Percentiles rank a stretch among this genome's conserved stretches.
These are phyloP conservation scores for Beauveria sp. DNA, from an alignment of 2,329 filamentous ascomycete species.

Conservation along the genomic window DNA sequence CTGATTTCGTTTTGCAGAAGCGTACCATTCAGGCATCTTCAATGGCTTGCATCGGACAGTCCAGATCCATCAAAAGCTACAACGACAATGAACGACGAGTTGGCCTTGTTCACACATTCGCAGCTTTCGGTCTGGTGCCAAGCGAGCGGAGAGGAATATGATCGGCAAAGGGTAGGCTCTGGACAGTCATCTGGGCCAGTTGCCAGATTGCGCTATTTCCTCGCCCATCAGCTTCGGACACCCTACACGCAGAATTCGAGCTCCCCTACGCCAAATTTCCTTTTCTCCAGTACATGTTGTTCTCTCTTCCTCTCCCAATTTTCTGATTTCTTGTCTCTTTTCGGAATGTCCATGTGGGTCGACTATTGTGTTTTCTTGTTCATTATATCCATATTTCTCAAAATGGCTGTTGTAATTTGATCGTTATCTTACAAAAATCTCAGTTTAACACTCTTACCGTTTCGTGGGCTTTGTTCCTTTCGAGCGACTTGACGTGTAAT, in stretches of 20 bases:
- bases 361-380: constrained; percentile 13
- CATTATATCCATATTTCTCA: constrained; percentile 13
- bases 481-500: neutral
- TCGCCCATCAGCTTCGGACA: neutral
- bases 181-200: neutral
- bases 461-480: neutral
- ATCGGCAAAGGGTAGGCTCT: neutral
- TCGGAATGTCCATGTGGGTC: constrained; percentile 10
- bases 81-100: neutral
- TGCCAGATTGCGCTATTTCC: neutral
- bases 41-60: neutral
- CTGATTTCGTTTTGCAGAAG: neutral
- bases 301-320: constrained; percentile 13
- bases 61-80: neutral
- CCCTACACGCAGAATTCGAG: neutral
- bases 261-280: neutral
- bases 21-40: neutral
- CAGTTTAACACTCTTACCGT: neutral
- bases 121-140: neutral
- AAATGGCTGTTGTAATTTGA: constrained; percentile 14
- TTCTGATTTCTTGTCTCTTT: constrained; percentile 11
- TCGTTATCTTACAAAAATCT: neutral
- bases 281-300: constrained; percentile 7
- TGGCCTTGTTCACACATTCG: neutral
- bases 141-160: neutral